Evolutionary conservation across 192 early-diverging fungal species (phyloP).

Genomic region (Coemansia sp.): DNA sequence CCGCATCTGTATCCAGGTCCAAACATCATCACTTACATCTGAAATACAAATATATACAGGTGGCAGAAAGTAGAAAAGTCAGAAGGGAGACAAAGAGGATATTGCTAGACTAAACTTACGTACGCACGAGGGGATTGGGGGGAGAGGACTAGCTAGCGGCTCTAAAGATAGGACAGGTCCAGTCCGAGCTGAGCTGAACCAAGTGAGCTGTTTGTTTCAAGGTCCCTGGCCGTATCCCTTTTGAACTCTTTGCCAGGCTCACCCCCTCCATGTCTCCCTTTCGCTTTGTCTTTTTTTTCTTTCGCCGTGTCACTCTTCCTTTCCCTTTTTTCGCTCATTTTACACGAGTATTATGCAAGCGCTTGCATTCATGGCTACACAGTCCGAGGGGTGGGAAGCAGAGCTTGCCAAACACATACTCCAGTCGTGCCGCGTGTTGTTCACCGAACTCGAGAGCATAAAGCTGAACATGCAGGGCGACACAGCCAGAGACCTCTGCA

Average conservation of each 20-base stretch:
- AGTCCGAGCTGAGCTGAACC: constrained; percentile 7
- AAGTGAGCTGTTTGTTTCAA: constrained; percentile 3
- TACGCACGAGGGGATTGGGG: not conserved
- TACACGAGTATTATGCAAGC: not conserved
- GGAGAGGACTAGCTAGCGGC: not conserved
- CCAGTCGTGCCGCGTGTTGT: constrained; percentile 28
- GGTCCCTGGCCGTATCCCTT: not conserved
- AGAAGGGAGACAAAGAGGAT: constrained; percentile 5
- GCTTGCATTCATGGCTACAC: constrained; percentile 2
- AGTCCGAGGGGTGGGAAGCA: constrained; percentile 7
- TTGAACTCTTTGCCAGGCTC: not conserved
- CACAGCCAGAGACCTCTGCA: constrained; percentile 10
- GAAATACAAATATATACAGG: constrained; percentile 14
- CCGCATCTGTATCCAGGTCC: not conserved
- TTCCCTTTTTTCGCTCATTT: not conserved
- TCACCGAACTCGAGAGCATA: constrained; percentile 24
- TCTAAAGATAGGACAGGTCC: not conserved
- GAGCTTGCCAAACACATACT: constrained; percentile 25
- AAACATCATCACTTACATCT: not conserved
- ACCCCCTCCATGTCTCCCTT: not conserved
- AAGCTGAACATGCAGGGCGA: constrained; percentile 5
- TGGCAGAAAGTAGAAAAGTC: not conserved
- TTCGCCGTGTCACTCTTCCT: not conserved
- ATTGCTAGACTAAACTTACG: not conserved
- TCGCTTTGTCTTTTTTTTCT: not conserved